phyloP scores from a whole-genome alignment of 163 green algal species.

The Trebouxia gelatinosa region DNA sequence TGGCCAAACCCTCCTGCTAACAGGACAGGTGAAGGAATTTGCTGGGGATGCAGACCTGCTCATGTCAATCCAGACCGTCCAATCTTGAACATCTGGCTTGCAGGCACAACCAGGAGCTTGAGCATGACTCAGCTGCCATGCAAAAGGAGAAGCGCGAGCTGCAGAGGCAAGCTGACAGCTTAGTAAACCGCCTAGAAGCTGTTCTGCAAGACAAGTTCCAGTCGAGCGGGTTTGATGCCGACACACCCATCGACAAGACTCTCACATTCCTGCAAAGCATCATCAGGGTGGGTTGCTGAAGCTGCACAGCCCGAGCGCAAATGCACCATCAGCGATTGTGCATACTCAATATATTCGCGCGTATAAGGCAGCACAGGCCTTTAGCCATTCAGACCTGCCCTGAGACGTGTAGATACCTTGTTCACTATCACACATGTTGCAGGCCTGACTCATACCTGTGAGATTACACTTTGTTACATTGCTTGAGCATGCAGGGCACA shows the following conservation, averaged over 20 bases:
- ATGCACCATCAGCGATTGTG: neutral
- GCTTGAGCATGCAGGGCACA: neutral
- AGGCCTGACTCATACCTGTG: neutral
- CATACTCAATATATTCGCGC: neutral
- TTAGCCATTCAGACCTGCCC: neutral
- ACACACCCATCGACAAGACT: conserved; percentile 8
- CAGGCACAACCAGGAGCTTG: neutral
- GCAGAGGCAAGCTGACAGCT: neutral
- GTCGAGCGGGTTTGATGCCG: neutral
- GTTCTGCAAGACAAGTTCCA: neutral
- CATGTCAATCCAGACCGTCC: too few species aligned
- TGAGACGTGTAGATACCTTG: neutral
- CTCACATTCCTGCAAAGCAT: neutral
- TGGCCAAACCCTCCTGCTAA: too few species aligned
- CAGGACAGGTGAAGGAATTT: too few species aligned
- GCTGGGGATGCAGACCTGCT: too few species aligned
- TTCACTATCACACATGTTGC: neutral
- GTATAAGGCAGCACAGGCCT: neutral
- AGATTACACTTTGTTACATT: too few species aligned
- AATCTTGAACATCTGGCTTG: too few species aligned
- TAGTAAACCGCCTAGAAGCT: neutral
- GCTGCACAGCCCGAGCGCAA: neutral
- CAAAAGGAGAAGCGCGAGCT: neutral
- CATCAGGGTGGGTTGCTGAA: neutral
- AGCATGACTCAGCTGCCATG: neutral